A percentile compares a stretch with the other conserved stretches of the same genome.
Conservation (phyloP, 257 asterid species). For the Sherardia arvensis region DNA sequence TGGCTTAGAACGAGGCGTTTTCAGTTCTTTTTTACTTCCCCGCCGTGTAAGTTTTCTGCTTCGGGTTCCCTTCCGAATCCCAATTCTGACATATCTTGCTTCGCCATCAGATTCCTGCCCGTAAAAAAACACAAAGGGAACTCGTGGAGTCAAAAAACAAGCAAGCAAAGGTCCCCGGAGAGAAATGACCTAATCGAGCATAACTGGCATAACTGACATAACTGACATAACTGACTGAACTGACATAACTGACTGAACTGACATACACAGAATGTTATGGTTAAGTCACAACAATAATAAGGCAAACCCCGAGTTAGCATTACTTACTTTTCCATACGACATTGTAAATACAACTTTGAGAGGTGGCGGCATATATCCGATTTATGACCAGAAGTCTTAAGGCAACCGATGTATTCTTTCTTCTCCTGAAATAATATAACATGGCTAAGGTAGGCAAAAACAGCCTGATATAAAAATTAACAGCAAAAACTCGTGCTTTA, state of each 20-base stretch:
- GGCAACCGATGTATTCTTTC: slow-evolving; percentile 73
- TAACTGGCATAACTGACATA: too few relatives aligned
- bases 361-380: slow-evolving; percentile 72
- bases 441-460: neutral
- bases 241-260: too few relatives aligned
- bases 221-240: too few relatives aligned
- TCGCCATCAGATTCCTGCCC: slow-evolving; percentile 98
- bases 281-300: neutral
- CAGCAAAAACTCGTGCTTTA: neutral
- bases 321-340: slow-evolving; percentile 89
- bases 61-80: slow-evolving; percentile 49
- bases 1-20: neutral
- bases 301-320: neutral
- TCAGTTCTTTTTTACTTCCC: slow-evolving; percentile 13
- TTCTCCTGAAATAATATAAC: slow-evolving; percentile 56
- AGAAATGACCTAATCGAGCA: slow-evolving; percentile 1
- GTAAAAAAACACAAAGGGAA: slow-evolving; percentile 13
- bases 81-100: slow-evolving; percentile 85
- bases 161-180: neutral
- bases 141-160: too few relatives aligned
- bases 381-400: slow-evolving; percentile 62
- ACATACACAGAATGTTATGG: too few relatives aligned
- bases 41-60: slow-evolving; percentile 24
- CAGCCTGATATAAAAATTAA: neutral
- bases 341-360: slow-evolving; percentile 74